Percentiles rank a stretch among this genome's conserved stretches.
Evolutionary conservation across 2,329 filamentous ascomycete species (phyloP).

Genomic region (Paraphoma sp.): DNA sequence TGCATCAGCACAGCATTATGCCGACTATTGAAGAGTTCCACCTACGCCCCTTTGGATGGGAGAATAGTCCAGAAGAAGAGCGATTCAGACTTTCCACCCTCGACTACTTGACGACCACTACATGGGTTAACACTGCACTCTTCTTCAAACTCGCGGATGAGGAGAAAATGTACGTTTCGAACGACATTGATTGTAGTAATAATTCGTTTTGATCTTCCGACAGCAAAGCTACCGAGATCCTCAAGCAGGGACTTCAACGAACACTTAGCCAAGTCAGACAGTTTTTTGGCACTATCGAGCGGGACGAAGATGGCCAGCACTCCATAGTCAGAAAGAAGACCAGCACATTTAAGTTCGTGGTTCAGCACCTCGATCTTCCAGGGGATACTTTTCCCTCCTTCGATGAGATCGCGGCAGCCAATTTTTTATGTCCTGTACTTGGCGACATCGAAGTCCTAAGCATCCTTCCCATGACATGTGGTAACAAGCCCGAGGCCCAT

Average conservation of each 20-base stretch:
- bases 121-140: not conserved
- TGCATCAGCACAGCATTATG: not conserved
- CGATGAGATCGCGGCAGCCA: not conserved
- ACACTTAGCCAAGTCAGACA: constrained; percentile 2
- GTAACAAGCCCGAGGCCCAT: constrained; percentile 5
- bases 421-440: not conserved
- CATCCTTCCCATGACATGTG: constrained; percentile 1
- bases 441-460: constrained; percentile 1
- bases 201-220: no score
- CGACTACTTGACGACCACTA: constrained; percentile 1
- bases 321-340: constrained; percentile 2
- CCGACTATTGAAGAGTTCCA: constrained; percentile 1
- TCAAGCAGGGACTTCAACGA: not conserved
- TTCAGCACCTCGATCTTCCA: not conserved
- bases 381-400: not conserved
- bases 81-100: constrained; percentile 2
- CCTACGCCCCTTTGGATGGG: constrained; percentile 1
- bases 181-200: not conserved
- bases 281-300: constrained; percentile 1
- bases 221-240: not conserved
- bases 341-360: not conserved
- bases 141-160: constrained; percentile 1
- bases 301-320: constrained; percentile 1
- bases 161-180: not conserved
- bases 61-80: constrained; percentile 2